phyloP scores from a whole-genome alignment of 106 monocot species.

The Cymbidium sinense region DNA sequence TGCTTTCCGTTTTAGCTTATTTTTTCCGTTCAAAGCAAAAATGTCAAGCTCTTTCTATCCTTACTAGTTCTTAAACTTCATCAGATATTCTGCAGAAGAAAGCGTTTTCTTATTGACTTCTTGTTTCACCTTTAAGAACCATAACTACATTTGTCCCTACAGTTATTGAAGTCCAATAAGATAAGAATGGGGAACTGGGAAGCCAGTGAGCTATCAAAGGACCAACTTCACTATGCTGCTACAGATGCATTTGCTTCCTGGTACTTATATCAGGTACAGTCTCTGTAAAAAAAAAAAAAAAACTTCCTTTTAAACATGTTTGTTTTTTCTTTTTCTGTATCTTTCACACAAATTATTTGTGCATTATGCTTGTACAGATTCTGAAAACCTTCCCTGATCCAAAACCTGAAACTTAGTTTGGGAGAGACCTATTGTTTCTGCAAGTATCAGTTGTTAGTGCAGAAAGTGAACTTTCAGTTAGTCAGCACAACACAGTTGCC shows the following conservation, averaged over 20 bases:
- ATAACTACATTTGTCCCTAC: conserved; percentile 1
- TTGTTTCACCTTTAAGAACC: background rate
- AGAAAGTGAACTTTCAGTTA: background rate
- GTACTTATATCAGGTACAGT: conserved; percentile 72
- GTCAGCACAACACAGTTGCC: background rate
- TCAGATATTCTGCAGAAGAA: no score
- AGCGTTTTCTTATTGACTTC: no score
- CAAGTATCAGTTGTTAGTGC: background rate
- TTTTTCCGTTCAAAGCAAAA: no score
- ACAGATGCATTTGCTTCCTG: conserved; percentile 99
- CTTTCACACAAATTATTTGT: background rate
- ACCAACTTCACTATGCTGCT: conserved; percentile 84
- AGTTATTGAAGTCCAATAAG: conserved; percentile 67
- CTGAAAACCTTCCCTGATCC: conserved; percentile 47
- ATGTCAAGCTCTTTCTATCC: no score
- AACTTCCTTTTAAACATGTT: background rate
- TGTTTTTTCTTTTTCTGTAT: background rate
- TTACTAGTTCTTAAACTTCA: no score
- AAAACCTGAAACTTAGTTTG: conserved; percentile 9
- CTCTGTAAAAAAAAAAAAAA: background rate
- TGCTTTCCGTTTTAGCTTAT: no score
- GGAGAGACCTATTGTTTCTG: background rate
- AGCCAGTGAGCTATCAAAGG: conserved; percentile 39
- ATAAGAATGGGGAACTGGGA: conserved; percentile 99
- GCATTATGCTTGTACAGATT: conserved; percentile 18